These are phyloP conservation scores for Quercus suber DNA, from an alignment of 306 rosid species.

Conservation along the genomic window DNA sequence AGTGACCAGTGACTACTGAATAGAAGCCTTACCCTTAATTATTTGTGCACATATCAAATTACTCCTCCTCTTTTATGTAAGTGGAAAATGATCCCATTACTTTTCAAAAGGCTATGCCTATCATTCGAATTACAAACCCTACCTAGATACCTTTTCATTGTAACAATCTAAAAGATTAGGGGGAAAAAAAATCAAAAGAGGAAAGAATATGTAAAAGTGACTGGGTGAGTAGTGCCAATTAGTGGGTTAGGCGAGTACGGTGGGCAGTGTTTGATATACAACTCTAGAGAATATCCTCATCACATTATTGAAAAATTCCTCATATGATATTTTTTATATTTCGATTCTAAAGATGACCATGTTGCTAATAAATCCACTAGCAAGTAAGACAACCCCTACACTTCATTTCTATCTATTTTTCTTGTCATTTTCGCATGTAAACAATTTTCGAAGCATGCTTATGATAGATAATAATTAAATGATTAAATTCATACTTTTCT, in stretches of 20 bases:
- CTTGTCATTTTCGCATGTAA: background rate
- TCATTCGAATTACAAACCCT: conserved; percentile 15
- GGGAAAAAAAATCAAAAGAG: background rate
- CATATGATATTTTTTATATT: background rate
- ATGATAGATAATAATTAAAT: too few species aligned
- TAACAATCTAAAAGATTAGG: conserved; percentile 12
- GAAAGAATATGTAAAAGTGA: background rate
- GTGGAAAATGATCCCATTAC: conserved; percentile 15
- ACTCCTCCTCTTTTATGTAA: too few species aligned
- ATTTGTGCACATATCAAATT: too few species aligned
- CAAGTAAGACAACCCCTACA: background rate
- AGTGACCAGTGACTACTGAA: too few species aligned
- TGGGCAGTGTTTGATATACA: background rate
- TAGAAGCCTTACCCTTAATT: too few species aligned
- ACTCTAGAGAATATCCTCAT: background rate
- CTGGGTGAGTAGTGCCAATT: conserved; percentile 21
- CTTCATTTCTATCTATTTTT: background rate
- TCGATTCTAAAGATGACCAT: background rate
- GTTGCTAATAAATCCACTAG: background rate
- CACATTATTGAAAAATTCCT: background rate
- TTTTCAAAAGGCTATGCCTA: conserved; percentile 22
- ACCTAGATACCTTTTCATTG: conserved; percentile 27
- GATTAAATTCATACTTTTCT: too few species aligned
- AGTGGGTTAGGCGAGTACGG: conserved; percentile 38
- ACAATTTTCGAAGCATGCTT: too few species aligned